These are phyloP conservation scores for Phytophthora tentaculata DNA, from an alignment of 352 stramenopile species.

Conservation along the genomic window DNA sequence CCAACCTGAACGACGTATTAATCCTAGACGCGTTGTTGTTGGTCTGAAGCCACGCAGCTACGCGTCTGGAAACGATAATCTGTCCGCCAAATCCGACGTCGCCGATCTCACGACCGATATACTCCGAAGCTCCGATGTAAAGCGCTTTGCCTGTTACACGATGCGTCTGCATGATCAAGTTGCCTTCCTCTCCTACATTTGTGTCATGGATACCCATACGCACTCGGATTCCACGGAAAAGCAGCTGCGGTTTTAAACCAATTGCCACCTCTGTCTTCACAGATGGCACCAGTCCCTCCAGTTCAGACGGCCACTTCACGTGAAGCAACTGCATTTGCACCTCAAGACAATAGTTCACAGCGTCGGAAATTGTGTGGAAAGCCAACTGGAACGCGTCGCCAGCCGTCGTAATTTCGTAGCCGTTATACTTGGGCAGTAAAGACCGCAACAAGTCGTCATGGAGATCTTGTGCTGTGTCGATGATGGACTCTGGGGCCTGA, in stretches of 20 bases:
- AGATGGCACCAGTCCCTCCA: conserved; percentile 56
- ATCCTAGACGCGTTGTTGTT: conserved; percentile 47
- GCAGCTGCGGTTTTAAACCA: conserved; percentile 47
- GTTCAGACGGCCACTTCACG: conserved; percentile 63
- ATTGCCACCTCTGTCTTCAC: conserved; percentile 63
- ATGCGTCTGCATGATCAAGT: conserved; percentile 58
- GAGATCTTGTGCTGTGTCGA: conserved; percentile 63
- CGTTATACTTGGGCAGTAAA: conserved; percentile 54
- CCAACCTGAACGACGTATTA: conserved; percentile 48
- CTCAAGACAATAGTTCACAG: conserved; percentile 72
- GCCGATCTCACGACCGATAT: conserved; percentile 67
- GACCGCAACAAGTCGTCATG: conserved; percentile 72
- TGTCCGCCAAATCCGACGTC: conserved; percentile 72
- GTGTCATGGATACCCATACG: conserved; percentile 84
- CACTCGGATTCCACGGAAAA: conserved; percentile 74
- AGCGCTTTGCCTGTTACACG: conserved; percentile 70
- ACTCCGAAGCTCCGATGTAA: conserved; percentile 72
- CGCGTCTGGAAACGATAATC: conserved; percentile 70
- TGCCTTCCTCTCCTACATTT: conserved; percentile 52
- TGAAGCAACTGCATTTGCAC: conserved; percentile 63
- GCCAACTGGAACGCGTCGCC: conserved; percentile 80
- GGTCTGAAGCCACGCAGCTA: conserved; percentile 55
- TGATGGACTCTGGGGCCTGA: conserved; percentile 52
- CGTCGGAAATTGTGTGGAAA: conserved; percentile 69
- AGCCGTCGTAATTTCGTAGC: conserved; percentile 81